phyloP scores from a whole-genome alignment of 805 yeast species.

The Naumovozyma dairenensis region DNA sequence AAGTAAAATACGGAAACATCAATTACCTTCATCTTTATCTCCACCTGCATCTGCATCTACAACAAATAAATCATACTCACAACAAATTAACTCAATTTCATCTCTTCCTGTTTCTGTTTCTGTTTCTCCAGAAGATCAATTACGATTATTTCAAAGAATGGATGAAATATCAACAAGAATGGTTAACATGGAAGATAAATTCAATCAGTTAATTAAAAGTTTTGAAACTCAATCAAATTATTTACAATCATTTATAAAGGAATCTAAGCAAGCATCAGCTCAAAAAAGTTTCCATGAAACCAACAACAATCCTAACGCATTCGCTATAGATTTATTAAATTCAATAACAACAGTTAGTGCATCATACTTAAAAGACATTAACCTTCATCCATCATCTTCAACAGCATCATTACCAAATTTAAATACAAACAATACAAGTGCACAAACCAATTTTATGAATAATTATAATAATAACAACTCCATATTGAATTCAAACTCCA shows the following conservation, averaged over 20 bases:
- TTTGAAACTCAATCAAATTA: slow-evolving; percentile 8
- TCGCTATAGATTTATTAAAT: slow-evolving; percentile 22
- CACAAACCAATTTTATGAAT: neutral
- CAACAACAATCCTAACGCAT: slow-evolving; percentile 14
- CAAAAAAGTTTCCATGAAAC: slow-evolving; percentile 3
- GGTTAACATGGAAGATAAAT: slow-evolving; percentile 25
- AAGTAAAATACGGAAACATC: no score
- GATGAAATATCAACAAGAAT: slow-evolving; percentile 26
- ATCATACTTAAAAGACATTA: slow-evolving; percentile 17
- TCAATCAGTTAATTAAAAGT: slow-evolving; percentile 17
- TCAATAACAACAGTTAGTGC: slow-evolving; percentile 24
- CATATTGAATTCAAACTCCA: no score
- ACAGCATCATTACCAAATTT: no score
- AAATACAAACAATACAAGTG: no score
- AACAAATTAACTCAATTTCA: no score
- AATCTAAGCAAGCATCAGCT: slow-evolving; percentile 3
- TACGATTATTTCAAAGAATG: slow-evolving; percentile 26
- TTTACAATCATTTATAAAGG: neutral
- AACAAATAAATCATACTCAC: no score
- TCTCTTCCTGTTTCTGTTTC: no score
- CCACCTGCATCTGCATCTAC: no score
- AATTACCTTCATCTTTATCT: no score
- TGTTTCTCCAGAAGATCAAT: slow-evolving; percentile 3
- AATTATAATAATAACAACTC: slow-evolving; percentile 2
- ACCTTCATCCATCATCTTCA: no score